Conservation (phyloP, 768 basidiomycete species). For the Serendipita sp. region DNA sequence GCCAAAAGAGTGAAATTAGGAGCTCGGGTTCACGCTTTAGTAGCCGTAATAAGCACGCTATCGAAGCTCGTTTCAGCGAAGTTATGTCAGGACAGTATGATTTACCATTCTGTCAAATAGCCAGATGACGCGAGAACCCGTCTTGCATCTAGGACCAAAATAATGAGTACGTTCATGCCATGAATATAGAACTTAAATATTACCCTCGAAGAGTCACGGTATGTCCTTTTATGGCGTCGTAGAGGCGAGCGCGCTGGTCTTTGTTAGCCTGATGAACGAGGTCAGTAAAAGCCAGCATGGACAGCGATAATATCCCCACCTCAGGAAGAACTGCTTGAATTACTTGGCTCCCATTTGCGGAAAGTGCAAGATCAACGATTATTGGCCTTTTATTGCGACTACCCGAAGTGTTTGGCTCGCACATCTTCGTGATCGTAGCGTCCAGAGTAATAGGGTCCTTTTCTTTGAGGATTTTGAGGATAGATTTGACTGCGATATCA, state of each 20-base stretch:
- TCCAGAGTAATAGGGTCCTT: constrained; percentile 62
- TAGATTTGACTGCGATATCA: constrained; percentile 76
- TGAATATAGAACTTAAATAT: neutral
- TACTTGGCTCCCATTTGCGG: constrained; percentile 69
- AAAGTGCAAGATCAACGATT: constrained; percentile 73
- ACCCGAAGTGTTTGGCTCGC: constrained; percentile 26
- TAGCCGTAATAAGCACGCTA: constrained; percentile 50
- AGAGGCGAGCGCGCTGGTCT: constrained; percentile 64
- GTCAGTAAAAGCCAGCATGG: neutral
- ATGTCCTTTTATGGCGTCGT: constrained; percentile 39
- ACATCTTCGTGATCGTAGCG: constrained; percentile 62
- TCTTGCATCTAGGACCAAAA: constrained; percentile 87
- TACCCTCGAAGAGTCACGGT: neutral
- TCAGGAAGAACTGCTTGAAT: constrained; percentile 68
- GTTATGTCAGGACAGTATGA: constrained; percentile 1
- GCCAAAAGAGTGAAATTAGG: neutral
- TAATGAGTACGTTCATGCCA: constrained; percentile 41
- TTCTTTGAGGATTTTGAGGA: constrained; percentile 76
- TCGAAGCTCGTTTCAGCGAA: constrained; percentile 11
- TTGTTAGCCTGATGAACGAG: constrained; percentile 47
- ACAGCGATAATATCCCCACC: constrained; percentile 23
- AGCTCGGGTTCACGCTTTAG: neutral
- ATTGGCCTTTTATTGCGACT: constrained; percentile 54
- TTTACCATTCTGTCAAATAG: constrained; percentile 54
- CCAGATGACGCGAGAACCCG: constrained; percentile 85